Evolutionary conservation across 768 basidiomycete genomes (phyloP), one percentile per base, ranked within the genome.

Genomic region (Tulasnella sp.): DNA sequence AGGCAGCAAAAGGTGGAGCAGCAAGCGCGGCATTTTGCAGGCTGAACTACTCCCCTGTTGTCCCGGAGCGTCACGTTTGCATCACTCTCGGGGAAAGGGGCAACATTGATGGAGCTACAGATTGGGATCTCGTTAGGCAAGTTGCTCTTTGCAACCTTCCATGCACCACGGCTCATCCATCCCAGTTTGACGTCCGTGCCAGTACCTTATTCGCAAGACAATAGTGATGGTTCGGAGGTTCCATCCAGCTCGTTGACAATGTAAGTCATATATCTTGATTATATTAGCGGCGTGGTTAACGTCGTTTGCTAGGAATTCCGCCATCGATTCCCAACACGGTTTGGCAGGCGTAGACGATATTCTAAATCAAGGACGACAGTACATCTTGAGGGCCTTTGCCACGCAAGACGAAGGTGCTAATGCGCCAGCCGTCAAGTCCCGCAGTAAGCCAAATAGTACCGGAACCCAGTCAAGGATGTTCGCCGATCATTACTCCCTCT

Each of bases 261-360:
- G 60, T 64, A 31, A 28, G 60, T 64, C 31, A 64, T n/a, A 24
- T 64, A 5, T 64, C 60, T n/a, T 11, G n/a, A n/a, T 28, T 2
- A 31, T n/a, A 1, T n/a, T 14, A 18, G n/a, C 60, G n/a, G 8
- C 24, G 24, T 28, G n/a, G n/a, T 31, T 31, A 31, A 64, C 3
- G 11, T 64, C n/a, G 28, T 12, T 64, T 18, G n/a, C 1, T 64
- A 64, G 60, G 31, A 31, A 64, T 64, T 31, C 31, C 9, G 60
- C 60, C n/a, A 24, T 64, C 31, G 60, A 64, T 12, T 64, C 60
- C 14, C 60, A 64, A 42, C 85, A 84, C 28, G 84, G 85, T 28
- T 86, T 96, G 20, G 92, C 93, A 3, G 96, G 96, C 0, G 89
- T 96, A 0, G 90, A 92, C 76, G 89, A 90, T 28, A 86, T 94